Evolutionary conservation across 345 rosid genomes (phyloP).

Genomic region (Eucalyptus melliodora): DNA sequence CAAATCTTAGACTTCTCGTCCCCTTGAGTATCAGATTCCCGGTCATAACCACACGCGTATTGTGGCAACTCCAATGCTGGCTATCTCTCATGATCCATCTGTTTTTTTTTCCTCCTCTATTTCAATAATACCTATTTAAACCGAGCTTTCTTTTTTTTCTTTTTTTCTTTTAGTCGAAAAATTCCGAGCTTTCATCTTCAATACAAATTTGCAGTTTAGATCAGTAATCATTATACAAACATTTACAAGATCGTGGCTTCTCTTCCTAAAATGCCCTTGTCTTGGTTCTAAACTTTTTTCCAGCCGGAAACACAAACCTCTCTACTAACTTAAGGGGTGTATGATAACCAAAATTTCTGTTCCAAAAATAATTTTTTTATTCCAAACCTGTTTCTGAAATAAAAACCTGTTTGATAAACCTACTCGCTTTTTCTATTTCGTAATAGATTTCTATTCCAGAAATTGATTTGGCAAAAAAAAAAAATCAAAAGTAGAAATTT

Average conservation of each 20-base stretch:
- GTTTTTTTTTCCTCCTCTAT: neutral
- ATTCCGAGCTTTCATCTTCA: neutral
- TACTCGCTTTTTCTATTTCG: no score
- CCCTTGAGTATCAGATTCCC: neutral
- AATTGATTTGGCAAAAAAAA: no score
- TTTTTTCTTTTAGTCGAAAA: rapidly evolving
- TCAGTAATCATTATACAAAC: neutral
- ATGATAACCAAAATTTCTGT: no score
- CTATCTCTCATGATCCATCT: neutral
- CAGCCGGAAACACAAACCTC: neutral
- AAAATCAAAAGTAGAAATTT: no score
- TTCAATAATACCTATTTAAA: neutral
- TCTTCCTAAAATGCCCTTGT: neutral
- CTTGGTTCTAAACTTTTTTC: neutral
- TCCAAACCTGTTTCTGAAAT: no score
- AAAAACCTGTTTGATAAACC: no score
- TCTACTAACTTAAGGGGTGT: no score
- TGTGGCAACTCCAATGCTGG: neutral
- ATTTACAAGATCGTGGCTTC: neutral
- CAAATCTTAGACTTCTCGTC: neutral
- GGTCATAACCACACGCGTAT: neutral
- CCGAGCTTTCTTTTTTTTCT: no score
- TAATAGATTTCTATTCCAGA: no score
- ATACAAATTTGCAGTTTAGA: neutral
- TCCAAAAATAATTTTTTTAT: no score